A percentile compares a stretch with the other conserved stretches of the same genome.
Conservation (phyloP, 345 rosid genomes). For the Hibiscus mutabilis region DNA sequence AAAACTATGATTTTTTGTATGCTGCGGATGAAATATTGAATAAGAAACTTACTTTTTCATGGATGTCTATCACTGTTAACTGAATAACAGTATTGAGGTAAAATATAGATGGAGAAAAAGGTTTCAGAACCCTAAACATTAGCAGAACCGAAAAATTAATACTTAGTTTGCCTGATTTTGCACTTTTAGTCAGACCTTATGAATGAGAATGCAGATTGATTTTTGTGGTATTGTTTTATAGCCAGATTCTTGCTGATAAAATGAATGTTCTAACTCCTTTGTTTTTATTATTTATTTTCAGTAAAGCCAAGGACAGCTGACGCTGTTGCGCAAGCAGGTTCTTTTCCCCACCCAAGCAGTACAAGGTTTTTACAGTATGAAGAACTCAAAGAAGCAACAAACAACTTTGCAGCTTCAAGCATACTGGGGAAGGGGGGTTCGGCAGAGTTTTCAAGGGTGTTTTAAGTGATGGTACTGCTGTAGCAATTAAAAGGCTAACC, state of each 20-base stretch:
- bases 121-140: background rate
- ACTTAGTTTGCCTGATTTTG: background rate
- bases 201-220: background rate
- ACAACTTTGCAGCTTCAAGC: constrained; percentile 79
- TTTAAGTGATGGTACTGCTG: constrained; percentile 95
- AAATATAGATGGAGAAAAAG: background rate
- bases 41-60: background rate
- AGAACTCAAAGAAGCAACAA: constrained; percentile 92
- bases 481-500: constrained; percentile 92
- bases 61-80: background rate
- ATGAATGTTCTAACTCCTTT: background rate
- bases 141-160: background rate
- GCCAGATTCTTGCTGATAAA: background rate
- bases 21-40: background rate
- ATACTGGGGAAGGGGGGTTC: constrained; percentile 98
- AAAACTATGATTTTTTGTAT: background rate
- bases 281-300: constrained; percentile 22
- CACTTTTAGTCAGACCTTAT: background rate
- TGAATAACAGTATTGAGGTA: background rate
- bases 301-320: constrained; percentile 56
- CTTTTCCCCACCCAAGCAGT: constrained; percentile 80
- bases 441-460: constrained; percentile 97
- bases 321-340: constrained; percentile 41
- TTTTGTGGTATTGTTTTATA: background rate
- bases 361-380: constrained; percentile 85